These are phyloP conservation scores for bread wheat (Triticum aestivum) DNA, from an alignment of 176 grass and related monocot genomes.

Conservation along the genomic window IWGSC_CS_RefSeq_v2.1 NC_057798.1:78805603-78806102, in stretches of 20 bases:
- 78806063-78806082: constrained; percentile 23
- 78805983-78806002: constrained; percentile 68
- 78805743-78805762: constrained; percentile 9
- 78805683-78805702: constrained; percentile 82
- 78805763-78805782: not conserved
- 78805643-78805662: constrained; percentile 78
- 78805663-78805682: constrained; percentile 84
- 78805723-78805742: not conserved
- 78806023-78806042: constrained; percentile 72
- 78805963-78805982: not conserved
- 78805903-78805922: not conserved
- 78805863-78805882: not conserved
- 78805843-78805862: not conserved
- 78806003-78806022: constrained; percentile 82
- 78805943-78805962: not conserved
- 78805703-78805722: constrained; percentile 11
- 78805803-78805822: constrained; percentile 71
- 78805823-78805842: constrained; percentile 59
- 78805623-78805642: constrained; percentile 80
- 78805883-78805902: not conserved
- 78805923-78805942: not conserved
- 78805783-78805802: constrained; percentile 83
- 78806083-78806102: constrained; percentile 17
- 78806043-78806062: constrained; percentile 54
- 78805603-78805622: not conserved